Evolutionary conservation across 2,329 filamentous ascomycete genomes (phyloP), one percentile per base, ranked within the genome.

Genomic region (Orbilia brochopaga): DNA sequence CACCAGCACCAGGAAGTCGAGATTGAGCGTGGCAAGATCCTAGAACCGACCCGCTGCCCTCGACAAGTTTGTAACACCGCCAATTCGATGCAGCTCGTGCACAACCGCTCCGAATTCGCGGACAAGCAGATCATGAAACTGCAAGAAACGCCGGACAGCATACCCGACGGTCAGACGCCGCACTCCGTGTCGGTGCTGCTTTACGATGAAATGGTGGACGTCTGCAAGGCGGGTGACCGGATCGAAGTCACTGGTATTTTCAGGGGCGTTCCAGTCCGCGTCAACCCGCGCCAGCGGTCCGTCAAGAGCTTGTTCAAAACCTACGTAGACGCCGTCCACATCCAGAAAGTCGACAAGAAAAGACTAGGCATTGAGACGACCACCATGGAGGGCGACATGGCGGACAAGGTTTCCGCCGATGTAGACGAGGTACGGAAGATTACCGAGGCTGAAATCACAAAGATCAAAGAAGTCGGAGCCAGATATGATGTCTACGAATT

Each of bases 81-180:
- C 78, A 97, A 99, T 81, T 96, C 93, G 1, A 97, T 99, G 93
- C 91, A 97, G 78, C 95, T 99, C 75, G 85, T 97, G 19, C 94
- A 99, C 83, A 99, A 99, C 80, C 88, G 94, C 72, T 97, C 92
- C 76, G 86, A 86, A 7, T 99, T 99, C 77, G 89, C 92, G 62
- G 94, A 99, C 79, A 99, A 99, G 82, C 94, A 99, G 79, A 91
- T 99, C 69, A 96, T 99, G 81, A 99, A 99, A 80, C 84, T 99
- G 44, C 94, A 99, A 80, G 94, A 99, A 80, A 99, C 94, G 0
- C 94, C 94, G 0, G 94, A 99, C 79, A 91, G 87, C 40, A 90
- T 99, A 17, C 94, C 94, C 54, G 90, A 96, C 75, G 94, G 94
- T 17, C 94, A 99, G 81, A 99, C 94, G 19, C 94, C 94, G 13